Base-by-base conservation (phyloP, 2,329 filamentous ascomycete genomes). In the Emmonsiellopsis sp. region DNA sequence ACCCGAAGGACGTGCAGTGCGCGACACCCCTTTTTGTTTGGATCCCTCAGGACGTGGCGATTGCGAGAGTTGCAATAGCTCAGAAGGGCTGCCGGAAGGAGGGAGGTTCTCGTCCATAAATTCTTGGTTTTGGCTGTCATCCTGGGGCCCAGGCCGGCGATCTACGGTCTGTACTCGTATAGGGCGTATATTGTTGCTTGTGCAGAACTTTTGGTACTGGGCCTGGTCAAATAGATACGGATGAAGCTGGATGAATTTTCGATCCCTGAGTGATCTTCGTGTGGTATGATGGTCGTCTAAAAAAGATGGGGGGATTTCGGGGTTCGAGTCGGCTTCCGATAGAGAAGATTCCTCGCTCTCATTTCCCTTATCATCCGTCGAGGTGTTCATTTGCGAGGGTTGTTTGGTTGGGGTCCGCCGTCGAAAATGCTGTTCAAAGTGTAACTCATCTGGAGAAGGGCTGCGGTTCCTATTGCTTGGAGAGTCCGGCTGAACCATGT, bases 201-300 rank as follows among this genome's bases (percentile, higher is more conserved):
- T 70, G 60, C 75, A 65, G 42, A 66, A 66, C 36, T 58, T 65
- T 44, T 67, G 64, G 56, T 77, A 77, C 52, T 68, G 68, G 6
- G 72, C 72, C 55, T 70, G 64, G 56, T 77, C 75, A 13, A 76
- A 58, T 0, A 70, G 60, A 53, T 77, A 77, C 2, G 75, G 75
- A 56, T 77, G 72, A 32, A 76, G 56, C 52, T 77, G 75, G 48
- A 76, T 76, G 6, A 72, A 69, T 57, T 74, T 75, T 40, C 74
- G 69, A 53, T 73, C 65, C 50, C 75, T 66, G 21, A 77, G 61
- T 3, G 61, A 62, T 53, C 70, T 65, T 54, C 65, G 42, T 13
- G 63, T 27, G 5, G 21, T 27, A 63, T 34, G 60, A 33, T 27
- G 32, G 6, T 49, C 44, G 36, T 49, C 40, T 42, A 42, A 39